Evolutionary conservation across 139 green algal species (phyloP).

Genomic region (Closterium sp.): DNA sequence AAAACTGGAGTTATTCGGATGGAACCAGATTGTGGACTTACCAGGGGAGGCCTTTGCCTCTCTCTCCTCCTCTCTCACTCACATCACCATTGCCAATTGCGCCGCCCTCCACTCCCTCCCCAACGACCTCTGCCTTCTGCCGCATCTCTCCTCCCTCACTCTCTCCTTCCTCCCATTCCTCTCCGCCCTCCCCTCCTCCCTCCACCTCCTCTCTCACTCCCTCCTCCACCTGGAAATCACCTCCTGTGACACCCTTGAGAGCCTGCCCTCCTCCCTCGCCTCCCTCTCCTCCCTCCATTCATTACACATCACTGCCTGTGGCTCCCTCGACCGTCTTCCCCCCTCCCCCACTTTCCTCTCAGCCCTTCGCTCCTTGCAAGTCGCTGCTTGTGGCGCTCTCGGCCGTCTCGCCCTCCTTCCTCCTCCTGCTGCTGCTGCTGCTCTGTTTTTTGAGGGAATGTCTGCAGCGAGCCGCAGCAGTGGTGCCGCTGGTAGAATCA

Average conservation of each 20-base stretch:
- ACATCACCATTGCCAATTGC: neutral
- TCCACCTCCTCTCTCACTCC: neutral
- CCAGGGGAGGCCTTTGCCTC: neutral
- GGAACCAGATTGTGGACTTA: neutral
- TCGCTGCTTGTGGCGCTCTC: neutral
- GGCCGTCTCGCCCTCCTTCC: no score
- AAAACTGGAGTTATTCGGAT: neutral
- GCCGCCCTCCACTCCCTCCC: neutral
- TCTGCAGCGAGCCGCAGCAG: no score
- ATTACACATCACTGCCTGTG: neutral
- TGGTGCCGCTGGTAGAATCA: no score
- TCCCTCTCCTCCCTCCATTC: neutral
- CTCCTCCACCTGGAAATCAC: neutral
- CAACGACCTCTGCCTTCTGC: neutral
- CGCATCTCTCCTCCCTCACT: neutral
- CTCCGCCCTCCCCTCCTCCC: neutral
- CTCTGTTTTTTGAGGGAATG: no score
- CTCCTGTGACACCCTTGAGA: neutral
- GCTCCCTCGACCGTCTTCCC: neutral
- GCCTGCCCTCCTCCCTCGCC: neutral
- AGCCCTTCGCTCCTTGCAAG: no score
- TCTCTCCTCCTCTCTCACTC: neutral
- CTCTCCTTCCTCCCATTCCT: neutral
- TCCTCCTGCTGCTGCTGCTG: neutral
- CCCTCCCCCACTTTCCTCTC: no score